Evolutionary conservation across 164 flowering plant species (phyloP).

Genomic region (Nelumbo lutea): DNA sequence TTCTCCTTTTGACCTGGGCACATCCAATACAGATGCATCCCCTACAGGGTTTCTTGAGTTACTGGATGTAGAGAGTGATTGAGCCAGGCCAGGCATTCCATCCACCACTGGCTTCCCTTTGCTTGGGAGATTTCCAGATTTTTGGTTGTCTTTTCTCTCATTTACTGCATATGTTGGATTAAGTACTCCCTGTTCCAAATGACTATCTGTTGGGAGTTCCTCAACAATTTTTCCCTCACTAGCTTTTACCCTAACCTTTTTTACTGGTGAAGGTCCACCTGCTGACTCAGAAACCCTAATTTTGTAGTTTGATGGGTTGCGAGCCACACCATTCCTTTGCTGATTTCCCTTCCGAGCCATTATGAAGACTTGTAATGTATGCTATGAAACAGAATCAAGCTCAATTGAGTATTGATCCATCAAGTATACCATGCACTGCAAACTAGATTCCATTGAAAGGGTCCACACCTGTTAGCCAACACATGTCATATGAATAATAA

Average conservation of each 20-base stretch:
- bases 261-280: slow-evolving; percentile 20
- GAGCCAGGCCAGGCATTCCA: slow-evolving; percentile 15
- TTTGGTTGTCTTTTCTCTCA: slow-evolving; percentile 34
- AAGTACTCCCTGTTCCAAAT: slow-evolving; percentile 12
- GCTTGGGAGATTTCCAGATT: slow-evolving; percentile 18
- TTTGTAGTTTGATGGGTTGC: slow-evolving; percentile 33
- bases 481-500: neutral
- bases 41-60: slow-evolving; percentile 19
- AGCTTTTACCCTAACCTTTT: slow-evolving; percentile 23
- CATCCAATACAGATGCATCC: slow-evolving; percentile 19
- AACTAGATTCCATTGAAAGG: slow-evolving; percentile 2
- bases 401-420: slow-evolving; percentile 2
- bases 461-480: neutral
- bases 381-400: neutral
- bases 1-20: slow-evolving; percentile 22
- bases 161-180: slow-evolving; percentile 20
- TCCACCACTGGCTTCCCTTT: slow-evolving; percentile 32
- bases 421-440: slow-evolving; percentile 2
- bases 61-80: slow-evolving; percentile 15
- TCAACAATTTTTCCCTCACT: slow-evolving; percentile 30
- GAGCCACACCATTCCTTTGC: slow-evolving; percentile 52
- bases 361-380: neutral
- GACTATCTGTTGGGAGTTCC: slow-evolving; percentile 25
- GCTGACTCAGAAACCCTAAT: slow-evolving; percentile 36
- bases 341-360: slow-evolving; percentile 75